Evolutionary conservation across 345 rosid species (phyloP).

Genomic region (Triadica sebifera): DNA sequence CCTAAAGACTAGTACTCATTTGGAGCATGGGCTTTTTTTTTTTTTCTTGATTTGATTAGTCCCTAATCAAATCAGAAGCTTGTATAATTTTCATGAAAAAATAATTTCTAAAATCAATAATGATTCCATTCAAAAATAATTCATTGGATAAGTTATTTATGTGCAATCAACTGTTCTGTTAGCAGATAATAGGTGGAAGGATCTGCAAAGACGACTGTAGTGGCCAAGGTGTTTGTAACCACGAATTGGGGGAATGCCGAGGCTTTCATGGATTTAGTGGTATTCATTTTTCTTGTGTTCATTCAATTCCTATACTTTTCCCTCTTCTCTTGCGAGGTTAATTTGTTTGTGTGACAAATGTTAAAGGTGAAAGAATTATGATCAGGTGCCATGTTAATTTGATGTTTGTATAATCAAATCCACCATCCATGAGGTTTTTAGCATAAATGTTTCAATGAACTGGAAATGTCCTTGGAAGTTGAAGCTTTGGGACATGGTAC

Average conservation of each 20-base stretch:
- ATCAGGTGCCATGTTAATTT: not conserved
- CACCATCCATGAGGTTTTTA: not conserved
- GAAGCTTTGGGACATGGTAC: not conserved
- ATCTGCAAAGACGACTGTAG: constrained; percentile 66
- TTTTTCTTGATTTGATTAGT: no score
- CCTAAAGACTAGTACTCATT: no score
- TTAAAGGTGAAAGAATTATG: not conserved
- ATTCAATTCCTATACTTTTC: not conserved
- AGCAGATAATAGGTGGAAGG: constrained; percentile 71
- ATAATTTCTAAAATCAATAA: no score
- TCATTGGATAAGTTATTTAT: not conserved
- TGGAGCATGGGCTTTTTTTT: no score
- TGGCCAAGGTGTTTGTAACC: constrained; percentile 88
- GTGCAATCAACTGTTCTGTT: constrained; percentile 7
- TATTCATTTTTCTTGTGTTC: constrained; percentile 25
- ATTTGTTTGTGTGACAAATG: not conserved
- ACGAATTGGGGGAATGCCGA: constrained; percentile 68
- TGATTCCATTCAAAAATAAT: no score
- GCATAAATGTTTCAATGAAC: not conserved
- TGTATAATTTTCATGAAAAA: no score
- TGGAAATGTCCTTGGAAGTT: not conserved
- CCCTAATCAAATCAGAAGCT: no score
- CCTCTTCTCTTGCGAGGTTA: not conserved
- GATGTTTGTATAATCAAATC: not conserved
- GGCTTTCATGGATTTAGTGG: constrained; percentile 92